Conservation (phyloP, 306 rosid species). For the Cercis canadensis region DNA sequence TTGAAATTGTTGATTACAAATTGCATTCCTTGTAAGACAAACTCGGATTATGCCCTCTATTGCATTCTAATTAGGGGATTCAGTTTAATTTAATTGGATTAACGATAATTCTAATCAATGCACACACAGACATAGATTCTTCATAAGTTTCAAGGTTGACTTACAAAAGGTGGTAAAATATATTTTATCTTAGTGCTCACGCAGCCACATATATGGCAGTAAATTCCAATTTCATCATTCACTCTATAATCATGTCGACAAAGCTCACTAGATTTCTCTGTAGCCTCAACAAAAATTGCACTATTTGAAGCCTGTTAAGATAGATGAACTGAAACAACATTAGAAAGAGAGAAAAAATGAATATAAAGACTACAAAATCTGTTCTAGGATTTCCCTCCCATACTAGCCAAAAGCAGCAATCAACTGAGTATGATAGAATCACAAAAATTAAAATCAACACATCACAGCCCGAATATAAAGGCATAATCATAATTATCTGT, state of each 20-base stretch:
- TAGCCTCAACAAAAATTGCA: conserved; percentile 20
- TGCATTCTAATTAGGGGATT: no score
- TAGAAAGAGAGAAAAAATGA: neutral
- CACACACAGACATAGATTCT: conserved; percentile 13
- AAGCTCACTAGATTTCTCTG: conserved; percentile 18
- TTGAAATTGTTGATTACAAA: no score
- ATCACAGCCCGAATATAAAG: no score
- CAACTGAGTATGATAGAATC: neutral
- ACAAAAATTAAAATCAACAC: no score
- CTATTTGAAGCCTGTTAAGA: conserved; percentile 65
- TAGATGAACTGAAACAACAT: conserved; percentile 37
- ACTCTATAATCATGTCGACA: conserved; percentile 70
- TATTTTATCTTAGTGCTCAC: conserved; percentile 72
- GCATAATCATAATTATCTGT: no score
- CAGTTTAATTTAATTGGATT: no score
- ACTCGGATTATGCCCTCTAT: no score
- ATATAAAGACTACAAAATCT: neutral
- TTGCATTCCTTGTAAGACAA: no score
- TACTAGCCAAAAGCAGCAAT: neutral
- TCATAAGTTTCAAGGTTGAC: conserved; percentile 43
- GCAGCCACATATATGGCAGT: conserved; percentile 71
- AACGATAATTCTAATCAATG: no score
- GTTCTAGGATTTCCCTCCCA: neutral
- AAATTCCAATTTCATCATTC: conserved; percentile 80
- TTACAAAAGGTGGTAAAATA: conserved; percentile 80